These are phyloP conservation scores for Phaeoacremonium minimum DNA, from an alignment of 2,329 filamentous ascomycete species.

Conservation along the genomic window DNA sequence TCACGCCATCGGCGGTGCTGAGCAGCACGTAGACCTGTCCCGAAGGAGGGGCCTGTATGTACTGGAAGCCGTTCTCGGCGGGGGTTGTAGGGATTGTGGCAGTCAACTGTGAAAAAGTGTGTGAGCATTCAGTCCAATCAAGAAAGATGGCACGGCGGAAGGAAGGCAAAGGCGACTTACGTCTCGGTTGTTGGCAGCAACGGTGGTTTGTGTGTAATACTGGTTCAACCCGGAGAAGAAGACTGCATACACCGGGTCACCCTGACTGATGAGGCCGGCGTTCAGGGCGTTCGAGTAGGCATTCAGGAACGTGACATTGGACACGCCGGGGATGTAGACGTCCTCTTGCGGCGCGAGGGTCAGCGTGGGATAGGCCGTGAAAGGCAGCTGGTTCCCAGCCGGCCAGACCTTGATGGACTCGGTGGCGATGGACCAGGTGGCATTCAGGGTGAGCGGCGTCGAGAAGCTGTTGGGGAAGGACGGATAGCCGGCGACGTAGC, in stretches of 20 bases:
- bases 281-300: slow-evolving; percentile 14
- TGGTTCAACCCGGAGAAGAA: slow-evolving; percentile 18
- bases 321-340: slow-evolving; percentile 11
- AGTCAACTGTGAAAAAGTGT: slow-evolving; percentile 6
- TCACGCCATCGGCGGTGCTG: slow-evolving; percentile 25
- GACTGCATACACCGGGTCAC: slow-evolving; percentile 15
- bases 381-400: slow-evolving; percentile 48
- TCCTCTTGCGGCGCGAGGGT: slow-evolving; percentile 10
- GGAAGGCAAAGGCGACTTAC: background rate
- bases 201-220: slow-evolving; percentile 14
- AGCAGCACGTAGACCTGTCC: slow-evolving; percentile 36
- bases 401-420: slow-evolving; percentile 58
- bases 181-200: slow-evolving; percentile 12
- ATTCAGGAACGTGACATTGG: slow-evolving; percentile 13
- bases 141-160: background rate
- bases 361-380: slow-evolving; percentile 56
- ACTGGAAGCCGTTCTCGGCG: slow-evolving; percentile 2
- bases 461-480: slow-evolving; percentile 60
- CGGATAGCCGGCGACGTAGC: slow-evolving; percentile 37
- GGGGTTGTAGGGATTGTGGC: slow-evolving; percentile 10
- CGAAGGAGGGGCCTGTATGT: too few species aligned
- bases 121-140: background rate
- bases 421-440: slow-evolving; percentile 61
- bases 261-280: slow-evolving; percentile 5
- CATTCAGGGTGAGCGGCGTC: slow-evolving; percentile 50